Base-by-base conservation (phyloP, 163 green algal species). In the Coccomyxa subellipsoidea region DNA sequence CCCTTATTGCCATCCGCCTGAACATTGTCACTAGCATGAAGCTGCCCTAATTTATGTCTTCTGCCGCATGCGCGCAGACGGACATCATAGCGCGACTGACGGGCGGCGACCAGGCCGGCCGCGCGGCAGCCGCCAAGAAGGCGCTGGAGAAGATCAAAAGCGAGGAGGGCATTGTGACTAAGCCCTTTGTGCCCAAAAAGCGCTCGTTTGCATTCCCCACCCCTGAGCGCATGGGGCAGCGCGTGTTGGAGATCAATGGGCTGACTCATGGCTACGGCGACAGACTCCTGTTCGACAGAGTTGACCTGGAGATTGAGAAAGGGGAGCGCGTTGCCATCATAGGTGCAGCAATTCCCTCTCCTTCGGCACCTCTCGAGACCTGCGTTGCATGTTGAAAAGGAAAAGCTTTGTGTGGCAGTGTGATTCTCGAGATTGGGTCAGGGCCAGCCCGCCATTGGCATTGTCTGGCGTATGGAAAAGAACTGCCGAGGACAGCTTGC, bases 281-380 rank as follows among this genome's bases (percentile, higher is more conserved):
- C 53, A 77, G 85, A 12, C 82, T 73, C 35, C 90, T 98, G 31
- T 98, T 98, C 86, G 87, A 93, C 54, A 85, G 97, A 34, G 93
- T 91, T 9, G 89, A 93, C 69, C 90, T 99, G 80, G 87, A 94
- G 86, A 94, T 99, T 35, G 88, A 95, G 78, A 93, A 94, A 39
- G 95, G 96, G 4, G 97, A 99, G 87, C 89, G 95, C 15, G 89
- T 99, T 31, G 97, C 97, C 18, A 95, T 99, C 83, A 96, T 99
- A 54, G 97, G 97, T 88, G 78, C 32, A 47, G 21, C 5, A 32
- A 7, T 69, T 37, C 36, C 29, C 38, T n/a, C 36, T 4, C n/a
- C 7, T 38, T 31, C 54, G 15, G 3, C 0, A 59, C 4, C 3
- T 59, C 5, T 59, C n/a, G n/a, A n/a, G n/a, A n/a, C n/a, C n/a